Percentiles rank a stretch among this genome's conserved stretches.
Evolutionary conservation across 352 stramenopile species (phyloP).

Genomic region (Pythium guiyangense): DNA sequence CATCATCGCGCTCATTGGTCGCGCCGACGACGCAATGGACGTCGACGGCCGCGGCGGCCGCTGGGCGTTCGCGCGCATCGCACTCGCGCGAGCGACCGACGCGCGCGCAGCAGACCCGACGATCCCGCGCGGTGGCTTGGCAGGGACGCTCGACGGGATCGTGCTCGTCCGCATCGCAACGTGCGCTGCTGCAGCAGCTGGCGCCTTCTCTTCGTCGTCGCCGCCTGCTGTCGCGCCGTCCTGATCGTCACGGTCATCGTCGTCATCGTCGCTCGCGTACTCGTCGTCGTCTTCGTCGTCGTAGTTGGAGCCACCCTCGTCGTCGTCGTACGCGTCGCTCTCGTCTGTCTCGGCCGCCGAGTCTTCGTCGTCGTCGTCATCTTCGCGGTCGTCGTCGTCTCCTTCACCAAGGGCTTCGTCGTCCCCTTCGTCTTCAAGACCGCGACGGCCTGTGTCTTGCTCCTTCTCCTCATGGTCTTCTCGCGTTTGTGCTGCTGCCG

Average conservation of each 20-base stretch:
- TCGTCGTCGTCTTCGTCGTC: conserved; percentile 18
- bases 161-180: conserved; percentile 11
- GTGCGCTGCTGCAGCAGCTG: conserved; percentile 8
- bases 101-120: conserved; percentile 1
- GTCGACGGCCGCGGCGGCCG: conserved; percentile 55
- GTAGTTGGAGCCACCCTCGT: conserved; percentile 15
- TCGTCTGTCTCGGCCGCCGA: conserved; percentile 16
- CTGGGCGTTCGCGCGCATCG: conserved; percentile 10
- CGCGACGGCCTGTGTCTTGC: conserved; percentile 11
- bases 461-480: conserved; percentile 5
- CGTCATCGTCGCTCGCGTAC: background rate
- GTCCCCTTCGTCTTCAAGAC: conserved; percentile 18
- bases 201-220: background rate
- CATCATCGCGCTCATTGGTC: conserved; percentile 53
- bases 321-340: conserved; percentile 12
- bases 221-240: conserved; percentile 1
- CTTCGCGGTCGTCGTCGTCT: too few relatives aligned
- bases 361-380: conserved; percentile 1
- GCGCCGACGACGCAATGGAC: conserved; percentile 26
- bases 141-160: conserved; percentile 8
- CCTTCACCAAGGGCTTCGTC: conserved; percentile 17
- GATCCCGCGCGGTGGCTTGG: conserved; percentile 7
- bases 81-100: conserved; percentile 5
- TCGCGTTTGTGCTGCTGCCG: background rate
- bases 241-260: conserved; percentile 9